A percentile compares a stretch with the other conserved stretches of the same genome.
These are phyloP conservation scores for Nemania diffusa DNA, from an alignment of 2,329 filamentous ascomycete species.

Conservation along the genomic window DNA sequence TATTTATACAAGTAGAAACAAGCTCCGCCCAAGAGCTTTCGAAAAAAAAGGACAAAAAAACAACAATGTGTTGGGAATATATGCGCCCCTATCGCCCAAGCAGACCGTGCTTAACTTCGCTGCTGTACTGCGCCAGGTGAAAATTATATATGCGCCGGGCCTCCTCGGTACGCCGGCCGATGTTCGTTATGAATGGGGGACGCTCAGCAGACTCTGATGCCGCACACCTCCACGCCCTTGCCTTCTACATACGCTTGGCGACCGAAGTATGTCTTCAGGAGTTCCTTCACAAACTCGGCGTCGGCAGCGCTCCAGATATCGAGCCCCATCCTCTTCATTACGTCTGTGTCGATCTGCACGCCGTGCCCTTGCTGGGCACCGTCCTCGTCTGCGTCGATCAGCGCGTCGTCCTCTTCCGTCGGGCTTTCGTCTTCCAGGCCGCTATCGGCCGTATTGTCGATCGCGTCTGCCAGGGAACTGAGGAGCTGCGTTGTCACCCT, in stretches of 20 bases:
- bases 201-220: constrained; percentile 72
- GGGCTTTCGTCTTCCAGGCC: constrained; percentile 27
- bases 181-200: not conserved
- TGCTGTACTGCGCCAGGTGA: not conserved
- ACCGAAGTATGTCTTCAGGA: constrained; percentile 73
- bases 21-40: not conserved
- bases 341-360: constrained; percentile 70
- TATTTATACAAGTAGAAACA: constrained; percentile 11
- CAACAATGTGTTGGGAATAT: not conserved
- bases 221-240: constrained; percentile 78
- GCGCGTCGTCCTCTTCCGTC: constrained; percentile 41
- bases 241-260: constrained; percentile 71
- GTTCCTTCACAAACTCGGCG: constrained; percentile 72
- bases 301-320: constrained; percentile 81
- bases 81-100: not conserved
- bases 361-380: constrained; percentile 53
- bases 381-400: constrained; percentile 48
- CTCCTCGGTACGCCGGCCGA: constrained; percentile 3
- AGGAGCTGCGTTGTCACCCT: constrained; percentile 75
- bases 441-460: constrained; percentile 54
- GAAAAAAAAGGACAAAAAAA: too few relatives aligned
- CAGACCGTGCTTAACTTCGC: not conserved
- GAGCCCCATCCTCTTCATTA: constrained; percentile 77
- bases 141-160: constrained; percentile 4
- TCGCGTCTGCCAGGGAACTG: constrained; percentile 68